A percentile compares a stretch with the other conserved stretches of the same genome.
Conservation (phyloP, 106 monocot species). For the Allium sativum region DNA sequence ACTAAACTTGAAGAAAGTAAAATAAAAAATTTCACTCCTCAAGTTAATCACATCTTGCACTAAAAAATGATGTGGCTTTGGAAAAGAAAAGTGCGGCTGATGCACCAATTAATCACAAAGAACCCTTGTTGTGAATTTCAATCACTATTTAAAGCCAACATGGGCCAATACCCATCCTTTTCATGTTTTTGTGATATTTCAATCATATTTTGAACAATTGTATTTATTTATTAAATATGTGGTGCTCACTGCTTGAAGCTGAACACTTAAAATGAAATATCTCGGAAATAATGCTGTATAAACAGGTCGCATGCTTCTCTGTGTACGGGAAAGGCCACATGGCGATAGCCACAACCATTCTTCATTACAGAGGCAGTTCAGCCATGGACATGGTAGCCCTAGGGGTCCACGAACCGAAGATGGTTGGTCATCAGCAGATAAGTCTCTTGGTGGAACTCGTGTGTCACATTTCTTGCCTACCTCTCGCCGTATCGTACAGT, state of each 20-base stretch:
- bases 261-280: background rate
- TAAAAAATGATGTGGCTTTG: too few species aligned
- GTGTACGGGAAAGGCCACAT: slow-evolving; percentile 76
- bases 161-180: too few species aligned
- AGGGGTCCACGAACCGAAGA: slow-evolving; percentile 55
- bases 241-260: background rate
- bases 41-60: too few species aligned
- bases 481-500: slow-evolving; percentile 95
- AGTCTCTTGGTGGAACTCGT: slow-evolving; percentile 49
- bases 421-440: slow-evolving; percentile 16
- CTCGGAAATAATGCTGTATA: slow-evolving; percentile 2
- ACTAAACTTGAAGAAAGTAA: too few species aligned
- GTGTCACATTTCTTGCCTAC: slow-evolving; percentile 95
- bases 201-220: too few species aligned
- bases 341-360: slow-evolving; percentile 63
- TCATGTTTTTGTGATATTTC: too few species aligned
- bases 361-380: slow-evolving; percentile 93
- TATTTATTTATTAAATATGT: background rate
- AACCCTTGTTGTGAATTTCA: too few species aligned
- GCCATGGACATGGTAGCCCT: slow-evolving; percentile 56
- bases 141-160: too few species aligned
- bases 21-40: too few species aligned
- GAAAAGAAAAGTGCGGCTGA: too few species aligned
- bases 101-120: too few species aligned
- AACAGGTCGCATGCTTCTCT: slow-evolving; percentile 89